Base-by-base conservation (phyloP, 2,329 filamentous ascomycete genomes). In the Colletotrichum salicis region DNA sequence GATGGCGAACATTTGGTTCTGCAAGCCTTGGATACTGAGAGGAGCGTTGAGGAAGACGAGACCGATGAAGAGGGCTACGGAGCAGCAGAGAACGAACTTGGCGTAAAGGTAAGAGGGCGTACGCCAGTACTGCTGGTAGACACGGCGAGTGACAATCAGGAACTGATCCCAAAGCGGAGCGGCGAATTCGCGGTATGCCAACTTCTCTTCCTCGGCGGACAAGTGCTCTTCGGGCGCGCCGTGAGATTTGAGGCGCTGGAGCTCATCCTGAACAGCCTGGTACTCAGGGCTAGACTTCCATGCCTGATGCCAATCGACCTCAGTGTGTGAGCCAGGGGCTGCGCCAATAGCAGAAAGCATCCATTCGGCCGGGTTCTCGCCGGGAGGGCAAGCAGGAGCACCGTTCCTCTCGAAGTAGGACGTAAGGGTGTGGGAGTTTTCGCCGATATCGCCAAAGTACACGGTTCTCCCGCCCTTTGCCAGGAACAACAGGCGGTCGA, bases 111-210 rank as follows among this genome's bases (percentile, higher is more conserved):
- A 95, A 1, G 88, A 86, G 0, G 93, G 93, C 1, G 88, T 93
- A 63, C 93, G 89, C 92, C 93, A 95, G 84, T 94, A 94, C 79
- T 95, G 93, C 76, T 92, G 86, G 80, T 94, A 94, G 13, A 94
- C 90, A 72, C 93, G 91, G 54, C 85, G 78, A 19, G 69, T 71
- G 48, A 71, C 69, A 55, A 71, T 56, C 5, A 71, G 12, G 11
- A 87, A 87, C 48, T 91, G 90, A 71, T 90, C 85, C 54, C 81
- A 83, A 10, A 94, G 80, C 0, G 92, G 89, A 27, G 91, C 91
- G 1, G 93, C 93, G 73, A 94, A 94, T 4, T 71, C 69, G 54
- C 54, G 59, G 45, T 1, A 48, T 35, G 59, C 29, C 35, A 11
- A 51, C 52, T 37, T 59, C 45, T 27, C 31, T 19, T 69, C 69